phyloP scores from a whole-genome alignment of 108 stramenopile species.

The Nitzschia putrida region DNA sequence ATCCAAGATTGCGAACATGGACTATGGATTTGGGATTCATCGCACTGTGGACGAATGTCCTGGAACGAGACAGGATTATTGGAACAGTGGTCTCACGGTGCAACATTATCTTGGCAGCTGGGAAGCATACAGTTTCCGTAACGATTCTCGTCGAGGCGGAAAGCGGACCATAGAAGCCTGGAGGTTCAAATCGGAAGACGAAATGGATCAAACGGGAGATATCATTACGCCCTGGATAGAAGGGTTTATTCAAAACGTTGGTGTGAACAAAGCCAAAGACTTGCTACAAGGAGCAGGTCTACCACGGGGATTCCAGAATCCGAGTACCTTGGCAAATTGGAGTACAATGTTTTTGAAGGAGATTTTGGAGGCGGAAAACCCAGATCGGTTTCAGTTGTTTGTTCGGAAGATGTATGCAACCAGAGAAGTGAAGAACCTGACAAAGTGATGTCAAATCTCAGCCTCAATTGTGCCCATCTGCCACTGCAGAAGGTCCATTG shows the following conservation, averaged over 20 bases:
- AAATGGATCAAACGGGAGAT: constrained; percentile 1
- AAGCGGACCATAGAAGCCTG: no score
- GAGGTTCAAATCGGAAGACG: neutral
- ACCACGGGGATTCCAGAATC: no score
- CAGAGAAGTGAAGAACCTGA: no score
- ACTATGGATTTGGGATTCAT: constrained; percentile 14
- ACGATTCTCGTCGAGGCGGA: constrained; percentile 32
- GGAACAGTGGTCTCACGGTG: constrained; percentile 10
- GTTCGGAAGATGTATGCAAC: no score
- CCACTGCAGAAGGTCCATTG: no score
- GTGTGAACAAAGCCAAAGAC: neutral
- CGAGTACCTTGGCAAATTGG: no score
- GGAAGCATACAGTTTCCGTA: constrained; percentile 19
- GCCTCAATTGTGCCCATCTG: no score
- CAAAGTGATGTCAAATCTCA: no score
- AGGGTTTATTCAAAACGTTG: constrained; percentile 10
- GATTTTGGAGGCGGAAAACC: no score
- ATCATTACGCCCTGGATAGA: constrained; percentile 19
- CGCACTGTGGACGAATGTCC: constrained; percentile 17
- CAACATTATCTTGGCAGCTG: constrained; percentile 37
- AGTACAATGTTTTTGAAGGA: no score
- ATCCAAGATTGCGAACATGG: constrained; percentile 18
- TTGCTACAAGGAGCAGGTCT: constrained; percentile 14
- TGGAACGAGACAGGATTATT: constrained; percentile 5
- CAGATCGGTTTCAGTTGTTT: no score